Evolutionary conservation across 306 rosid species (phyloP).

Genomic region (Cicer judaicum): DNA sequence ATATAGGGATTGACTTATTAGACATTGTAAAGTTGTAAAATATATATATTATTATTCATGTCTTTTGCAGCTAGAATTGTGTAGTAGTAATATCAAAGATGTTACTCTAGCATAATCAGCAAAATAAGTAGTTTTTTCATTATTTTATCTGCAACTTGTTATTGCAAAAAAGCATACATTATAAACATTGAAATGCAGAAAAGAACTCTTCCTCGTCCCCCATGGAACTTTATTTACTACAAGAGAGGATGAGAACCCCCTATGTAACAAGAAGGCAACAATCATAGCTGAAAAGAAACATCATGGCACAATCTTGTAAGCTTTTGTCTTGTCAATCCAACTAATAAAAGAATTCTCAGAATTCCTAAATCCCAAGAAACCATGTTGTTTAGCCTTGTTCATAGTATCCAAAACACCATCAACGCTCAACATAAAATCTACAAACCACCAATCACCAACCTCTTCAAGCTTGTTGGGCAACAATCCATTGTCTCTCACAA

Average conservation of each 20-base stretch:
- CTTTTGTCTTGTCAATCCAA: conserved; percentile 62
- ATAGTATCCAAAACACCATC: conserved; percentile 45
- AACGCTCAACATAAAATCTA: conserved; percentile 37
- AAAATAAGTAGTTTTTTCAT: too few species aligned
- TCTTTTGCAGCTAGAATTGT: conserved; percentile 8
- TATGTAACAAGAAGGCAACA: too few species aligned
- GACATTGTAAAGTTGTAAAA: conserved; percentile 27
- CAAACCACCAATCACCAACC: conserved; percentile 66
- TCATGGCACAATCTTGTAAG: conserved; percentile 65
- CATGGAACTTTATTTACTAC: too few species aligned
- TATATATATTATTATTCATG: not conserved
- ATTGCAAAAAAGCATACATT: not conserved
- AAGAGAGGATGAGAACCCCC: too few species aligned
- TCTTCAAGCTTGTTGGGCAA: conserved; percentile 53
- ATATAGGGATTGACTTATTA: conserved; percentile 10
- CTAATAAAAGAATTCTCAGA: conserved; percentile 48
- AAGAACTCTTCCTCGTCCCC: too few species aligned
- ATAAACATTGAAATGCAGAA: too few species aligned
- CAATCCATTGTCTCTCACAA: conserved; percentile 60
- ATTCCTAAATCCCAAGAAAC: conserved; percentile 73
- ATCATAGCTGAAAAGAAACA: too few species aligned
- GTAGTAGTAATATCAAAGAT: conserved; percentile 18
- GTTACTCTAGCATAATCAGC: not conserved
- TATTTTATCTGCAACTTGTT: not conserved
- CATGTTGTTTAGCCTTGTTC: conserved; percentile 77